phyloP scores from a whole-genome alignment of 2,329 filamentous ascomycete species.

The Diaporthe humulicola region DNA sequence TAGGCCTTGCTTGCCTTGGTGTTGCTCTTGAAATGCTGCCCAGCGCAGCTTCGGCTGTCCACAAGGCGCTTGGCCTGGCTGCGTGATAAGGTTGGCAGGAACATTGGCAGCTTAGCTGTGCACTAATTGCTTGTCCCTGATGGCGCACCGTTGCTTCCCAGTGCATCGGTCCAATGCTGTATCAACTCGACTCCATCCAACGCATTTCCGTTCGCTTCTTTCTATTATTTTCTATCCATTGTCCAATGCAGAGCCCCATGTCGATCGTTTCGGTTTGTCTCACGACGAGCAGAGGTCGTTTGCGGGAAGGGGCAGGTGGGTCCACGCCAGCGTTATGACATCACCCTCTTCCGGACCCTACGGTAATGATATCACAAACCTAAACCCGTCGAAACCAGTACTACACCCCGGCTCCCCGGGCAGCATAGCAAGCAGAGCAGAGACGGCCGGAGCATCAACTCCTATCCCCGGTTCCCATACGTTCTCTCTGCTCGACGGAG shows the following conservation, averaged over 20 bases:
- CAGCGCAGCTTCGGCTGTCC: background rate
- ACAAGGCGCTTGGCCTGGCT: background rate
- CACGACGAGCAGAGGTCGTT: slow-evolving; percentile 7
- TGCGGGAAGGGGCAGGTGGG: slow-evolving; percentile 10
- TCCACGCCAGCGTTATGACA: slow-evolving; percentile 19
- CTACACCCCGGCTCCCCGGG: background rate
- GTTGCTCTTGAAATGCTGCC: background rate
- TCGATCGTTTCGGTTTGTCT: slow-evolving; percentile 1
- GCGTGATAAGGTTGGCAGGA: background rate
- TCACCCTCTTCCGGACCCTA: slow-evolving; percentile 11
- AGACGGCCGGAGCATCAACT: slow-evolving; percentile 1
- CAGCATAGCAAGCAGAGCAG: background rate
- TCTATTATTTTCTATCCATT: background rate
- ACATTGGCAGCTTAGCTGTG: slow-evolving; percentile 5
- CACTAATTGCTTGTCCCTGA: background rate
- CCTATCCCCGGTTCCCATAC: background rate
- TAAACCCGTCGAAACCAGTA: slow-evolving; percentile 11
- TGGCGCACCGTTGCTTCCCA: background rate
- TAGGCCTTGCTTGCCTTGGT: background rate
- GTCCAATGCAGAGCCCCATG: background rate
- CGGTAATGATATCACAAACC: slow-evolving; percentile 28
- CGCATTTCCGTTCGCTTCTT: background rate
- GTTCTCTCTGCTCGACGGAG: background rate
- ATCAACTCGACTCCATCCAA: background rate
- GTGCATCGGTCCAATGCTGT: background rate